Evolutionary conservation across 331 rosid species (phyloP).

Genomic region (Erythrophleum ivorense): DNA sequence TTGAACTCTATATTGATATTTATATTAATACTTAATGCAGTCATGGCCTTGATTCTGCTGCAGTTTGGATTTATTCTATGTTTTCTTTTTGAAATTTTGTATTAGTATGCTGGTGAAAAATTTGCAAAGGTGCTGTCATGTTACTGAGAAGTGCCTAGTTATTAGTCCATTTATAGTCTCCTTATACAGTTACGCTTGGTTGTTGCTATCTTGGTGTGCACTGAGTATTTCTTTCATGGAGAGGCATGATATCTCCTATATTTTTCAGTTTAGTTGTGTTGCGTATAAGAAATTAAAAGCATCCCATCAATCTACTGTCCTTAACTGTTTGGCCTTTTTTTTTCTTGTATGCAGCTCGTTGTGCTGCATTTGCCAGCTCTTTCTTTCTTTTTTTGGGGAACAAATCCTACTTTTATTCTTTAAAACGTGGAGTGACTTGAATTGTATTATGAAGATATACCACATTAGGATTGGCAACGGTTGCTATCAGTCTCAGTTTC

Average conservation of each 20-base stretch:
- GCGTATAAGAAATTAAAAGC: not conserved
- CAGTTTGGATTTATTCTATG: conserved; percentile 3
- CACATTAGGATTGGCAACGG: not conserved
- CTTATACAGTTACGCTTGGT: not conserved
- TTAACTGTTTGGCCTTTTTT: not conserved
- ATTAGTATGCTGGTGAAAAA: not conserved
- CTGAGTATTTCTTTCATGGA: conserved; percentile 1
- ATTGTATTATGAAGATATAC: conserved; percentile 14
- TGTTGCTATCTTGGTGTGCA: not conserved
- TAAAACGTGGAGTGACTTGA: conserved; percentile 13
- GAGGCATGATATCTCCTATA: not conserved
- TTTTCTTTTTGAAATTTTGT: conserved; percentile 8
- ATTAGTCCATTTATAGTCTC: not conserved
- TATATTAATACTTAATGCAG: not conserved
- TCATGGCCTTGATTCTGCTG: not conserved
- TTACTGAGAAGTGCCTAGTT: conserved; percentile 6
- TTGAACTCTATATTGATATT: not conserved
- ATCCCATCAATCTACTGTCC: not conserved
- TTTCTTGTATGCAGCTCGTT: not conserved
- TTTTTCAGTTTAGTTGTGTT: not conserved
- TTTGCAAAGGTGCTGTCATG: conserved; percentile 22
- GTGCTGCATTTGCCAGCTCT: conserved; percentile 16
- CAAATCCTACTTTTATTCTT: not conserved
- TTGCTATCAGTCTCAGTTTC: conserved; percentile 3
- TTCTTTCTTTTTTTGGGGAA: not conserved